Base-by-base conservation (phyloP, 768 basidiomycete species). In the Boletus rubescentipes region DNA sequence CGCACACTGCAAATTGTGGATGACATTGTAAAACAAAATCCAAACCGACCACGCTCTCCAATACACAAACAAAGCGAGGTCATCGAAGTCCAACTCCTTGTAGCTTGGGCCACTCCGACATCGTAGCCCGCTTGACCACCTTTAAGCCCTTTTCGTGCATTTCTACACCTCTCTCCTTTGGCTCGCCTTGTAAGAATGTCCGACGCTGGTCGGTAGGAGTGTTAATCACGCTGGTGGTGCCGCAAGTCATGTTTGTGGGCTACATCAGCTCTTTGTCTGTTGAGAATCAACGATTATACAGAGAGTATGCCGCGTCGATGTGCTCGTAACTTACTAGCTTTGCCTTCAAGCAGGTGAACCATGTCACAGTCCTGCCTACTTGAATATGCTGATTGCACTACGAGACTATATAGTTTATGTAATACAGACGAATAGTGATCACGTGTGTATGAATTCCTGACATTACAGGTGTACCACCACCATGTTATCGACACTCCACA, bases 1-100 rank as follows among this genome's bases (percentile, higher is more conserved):
- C 84, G 80, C 80, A 81, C 75, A 75, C 76, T 79, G 79, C 86
- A 87, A 87, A 87, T 82, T 75, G 73, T 80, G 70, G 75, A 85
- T 79, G 83, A 85, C 84, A 84, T 74, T 75, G 77, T 83, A 85
- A 86, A 85, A 87, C 85, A 88, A 83, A 76, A 76, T 72, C 69
- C 69, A 70, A 70, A 70, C 71, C 69, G 63, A 71, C 69, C 69
- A 70, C 71, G 69, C 69, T 72, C 69, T 72, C 69, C 69, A 70
- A 70, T 72, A 70, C 69, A 70, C 69, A 72, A 72, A 70, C 69
- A 70, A 70, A 70, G 71, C 55, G 53, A 59, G 44, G 44, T 3
- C 38, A 21, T 36, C 36, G 44, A 46, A 18, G 34, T 35, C 20
- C 5, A 21, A 9, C 21, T 34, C 35, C 10, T 11, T 21, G 15